phyloP scores from a whole-genome alignment of 2,329 filamentous ascomycete genomes.

The Arthrobotrys iridis region DNA sequence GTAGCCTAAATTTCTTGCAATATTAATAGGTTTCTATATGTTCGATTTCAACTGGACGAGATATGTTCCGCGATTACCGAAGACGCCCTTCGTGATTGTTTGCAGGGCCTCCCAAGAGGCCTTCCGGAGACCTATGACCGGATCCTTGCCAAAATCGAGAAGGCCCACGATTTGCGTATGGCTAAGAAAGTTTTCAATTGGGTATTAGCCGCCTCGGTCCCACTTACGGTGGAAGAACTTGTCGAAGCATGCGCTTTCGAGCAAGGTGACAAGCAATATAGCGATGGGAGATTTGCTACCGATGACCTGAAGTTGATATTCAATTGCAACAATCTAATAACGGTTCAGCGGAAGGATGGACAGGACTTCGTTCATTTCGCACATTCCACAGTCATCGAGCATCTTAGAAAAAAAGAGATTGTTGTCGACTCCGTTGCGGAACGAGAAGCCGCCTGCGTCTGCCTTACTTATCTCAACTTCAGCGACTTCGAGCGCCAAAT shows the following conservation, averaged over 20 bases:
- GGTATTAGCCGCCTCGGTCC: slow-evolving; percentile 60
- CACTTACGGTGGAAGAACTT: slow-evolving; percentile 61
- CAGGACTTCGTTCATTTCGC: slow-evolving; percentile 2
- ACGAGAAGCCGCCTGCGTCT: background rate
- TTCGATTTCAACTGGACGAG: slow-evolving; percentile 61
- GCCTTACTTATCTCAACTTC: slow-evolving; percentile 20
- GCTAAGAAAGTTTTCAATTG: slow-evolving; percentile 59
- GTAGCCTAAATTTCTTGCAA: no score
- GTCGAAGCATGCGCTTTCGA: slow-evolving; percentile 61
- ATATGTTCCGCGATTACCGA: slow-evolving; percentile 60
- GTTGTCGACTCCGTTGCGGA: background rate
- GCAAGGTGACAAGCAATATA: slow-evolving; percentile 5
- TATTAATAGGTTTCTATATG: slow-evolving; percentile 62
- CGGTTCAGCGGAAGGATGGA: background rate
- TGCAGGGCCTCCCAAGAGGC: slow-evolving; percentile 59
- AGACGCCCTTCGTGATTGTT: slow-evolving; percentile 59
- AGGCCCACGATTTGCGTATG: slow-evolving; percentile 50
- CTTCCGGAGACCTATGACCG: slow-evolving; percentile 59
- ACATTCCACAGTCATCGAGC: slow-evolving; percentile 12
- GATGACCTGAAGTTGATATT: background rate
- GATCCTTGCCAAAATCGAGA: slow-evolving; percentile 57
- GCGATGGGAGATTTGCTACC: background rate
- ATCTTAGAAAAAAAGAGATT: background rate
- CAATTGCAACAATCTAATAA: slow-evolving; percentile 25
- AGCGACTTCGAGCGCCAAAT: slow-evolving; percentile 13